Evolutionary conservation across 2,329 filamentous ascomycete genomes (phyloP).

Genomic region (Nannizziopsis arthrosporioides): DNA sequence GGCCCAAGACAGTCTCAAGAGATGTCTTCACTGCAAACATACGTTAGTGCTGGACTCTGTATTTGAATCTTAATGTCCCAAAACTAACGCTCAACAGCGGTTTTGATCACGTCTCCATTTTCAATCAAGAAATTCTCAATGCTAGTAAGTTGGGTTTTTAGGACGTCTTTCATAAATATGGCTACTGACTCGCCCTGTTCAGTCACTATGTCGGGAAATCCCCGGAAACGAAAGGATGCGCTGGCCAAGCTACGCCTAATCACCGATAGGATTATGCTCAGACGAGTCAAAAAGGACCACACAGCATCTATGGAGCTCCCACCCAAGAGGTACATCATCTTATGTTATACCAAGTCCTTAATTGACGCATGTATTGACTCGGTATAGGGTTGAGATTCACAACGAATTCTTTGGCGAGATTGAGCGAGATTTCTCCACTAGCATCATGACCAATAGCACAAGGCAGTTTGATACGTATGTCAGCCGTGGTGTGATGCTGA

Average conservation of each 20-base stretch:
- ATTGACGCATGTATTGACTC: neutral
- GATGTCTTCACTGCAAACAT: conserved; percentile 59
- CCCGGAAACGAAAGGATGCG: conserved; percentile 51
- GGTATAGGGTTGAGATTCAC: conserved; percentile 60
- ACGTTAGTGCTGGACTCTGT: conserved; percentile 21
- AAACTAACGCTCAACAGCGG: conserved; percentile 31
- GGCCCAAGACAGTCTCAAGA: conserved; percentile 60
- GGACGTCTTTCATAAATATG: neutral
- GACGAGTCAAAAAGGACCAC: conserved; percentile 85
- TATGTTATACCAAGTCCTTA: neutral
- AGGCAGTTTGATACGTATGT: conserved; percentile 95
- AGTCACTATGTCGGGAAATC: conserved; percentile 45
- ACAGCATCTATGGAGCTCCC: conserved; percentile 93
- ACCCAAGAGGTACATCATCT: conserved; percentile 56
- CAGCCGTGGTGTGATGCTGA: conserved; percentile 80
- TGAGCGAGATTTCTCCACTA: conserved; percentile 87
- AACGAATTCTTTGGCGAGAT: conserved; percentile 95
- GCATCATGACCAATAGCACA: conserved; percentile 84
- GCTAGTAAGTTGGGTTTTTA: conserved; percentile 39
- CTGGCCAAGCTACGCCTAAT: conserved; percentile 75
- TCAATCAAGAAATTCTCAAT: conserved; percentile 90
- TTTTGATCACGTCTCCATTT: conserved; percentile 63
- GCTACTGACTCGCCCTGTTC: neutral
- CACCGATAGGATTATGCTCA: conserved; percentile 88
- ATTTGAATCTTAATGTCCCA: neutral